Base-by-base conservation (phyloP, 805 yeast genomes). In the Sugiyamaella marilandica region DNA sequence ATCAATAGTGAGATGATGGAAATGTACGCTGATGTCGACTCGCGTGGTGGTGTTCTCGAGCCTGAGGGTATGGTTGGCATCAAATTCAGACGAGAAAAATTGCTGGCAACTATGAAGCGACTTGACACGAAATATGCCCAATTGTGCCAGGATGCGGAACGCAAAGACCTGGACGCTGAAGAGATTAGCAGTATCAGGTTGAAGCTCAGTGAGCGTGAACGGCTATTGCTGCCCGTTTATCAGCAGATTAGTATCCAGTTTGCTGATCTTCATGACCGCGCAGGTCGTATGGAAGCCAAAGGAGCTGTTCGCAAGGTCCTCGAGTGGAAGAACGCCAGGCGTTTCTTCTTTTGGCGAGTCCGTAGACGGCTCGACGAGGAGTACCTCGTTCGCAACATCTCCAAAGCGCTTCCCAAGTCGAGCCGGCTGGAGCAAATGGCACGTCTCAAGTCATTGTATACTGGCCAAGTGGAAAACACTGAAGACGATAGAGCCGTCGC, bases 11-110 rank as follows among this genome's bases (percentile, higher is more conserved):
- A 91, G 58, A 88, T 88, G 87, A 95, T 94, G 97, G 99, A 94
- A 75, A 92, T 94, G 97, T 94, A 92, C 65, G 98, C 98, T 19
- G 99, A 95, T 71, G 85, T 81, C 48, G 94, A 94, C 51, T 80
- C 98, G 10, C 82, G 99, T 70, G 99, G 90, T 39, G 98, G 99
- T 83, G 97, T 94, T 55, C 78, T 95, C 68, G 99, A 94, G 74
- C 98, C 99, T 49, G 97, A 92, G 68, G 99, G 98, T 71, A 89
- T 94, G 91, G 99, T 95, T 66, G 97, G 98, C 70, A 89, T 94
- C 74, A 94, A 94, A 74, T 94, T 86, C 80, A 85, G 97, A 73
- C 86, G 95, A 65, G 97, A 90, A 69, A 91, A 90, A 74, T 76
- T 95, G 60, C 73, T 90, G 57, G 81, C 82, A n/a, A 89, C 96